phyloP scores from a whole-genome alignment of 2,329 filamentous ascomycete species.

The Cladosporium cucumerinum region DNA sequence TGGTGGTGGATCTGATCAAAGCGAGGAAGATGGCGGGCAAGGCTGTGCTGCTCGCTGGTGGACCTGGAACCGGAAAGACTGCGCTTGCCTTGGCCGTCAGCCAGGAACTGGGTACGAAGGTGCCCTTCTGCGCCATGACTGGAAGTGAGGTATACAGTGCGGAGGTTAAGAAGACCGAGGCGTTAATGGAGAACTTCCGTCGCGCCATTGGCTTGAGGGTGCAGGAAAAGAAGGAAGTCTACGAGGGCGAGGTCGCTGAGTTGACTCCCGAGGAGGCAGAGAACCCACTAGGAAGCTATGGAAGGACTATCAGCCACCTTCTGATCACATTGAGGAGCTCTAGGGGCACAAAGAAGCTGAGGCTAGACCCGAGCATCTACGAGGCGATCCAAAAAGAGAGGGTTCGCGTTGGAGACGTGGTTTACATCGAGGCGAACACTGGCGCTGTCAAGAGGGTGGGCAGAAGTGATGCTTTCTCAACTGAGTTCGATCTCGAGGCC shows the following conservation, averaged over 20 bases:
- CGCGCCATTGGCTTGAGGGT: slow-evolving; percentile 94
- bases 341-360: slow-evolving; percentile 95
- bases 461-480: slow-evolving; percentile 92
- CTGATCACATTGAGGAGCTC: slow-evolving; percentile 93
- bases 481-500: slow-evolving; percentile 96
- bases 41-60: slow-evolving; percentile 87
- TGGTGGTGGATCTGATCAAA: slow-evolving; percentile 93
- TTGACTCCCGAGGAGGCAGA: slow-evolving; percentile 96
- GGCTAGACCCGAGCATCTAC: slow-evolving; percentile 96
- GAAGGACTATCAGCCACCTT: slow-evolving; percentile 93
- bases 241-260: slow-evolving; percentile 97
- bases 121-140: slow-evolving; percentile 96
- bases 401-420: slow-evolving; percentile 91
- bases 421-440: slow-evolving; percentile 99
- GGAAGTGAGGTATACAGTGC: slow-evolving; percentile 97
- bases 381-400: slow-evolving; percentile 98
- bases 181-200: slow-evolving; percentile 98
- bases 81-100: slow-evolving; percentile 92
- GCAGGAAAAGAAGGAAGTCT: slow-evolving; percentile 98
- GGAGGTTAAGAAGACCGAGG: slow-evolving; percentile 99
- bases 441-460: slow-evolving; percentile 97
- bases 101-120: slow-evolving; percentile 95
- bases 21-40: slow-evolving; percentile 97
- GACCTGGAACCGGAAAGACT: slow-evolving; percentile 95
- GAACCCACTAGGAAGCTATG: slow-evolving; percentile 94